Conservation (phyloP, 2,329 filamentous ascomycete species). For the Alternaria atra region DNA sequence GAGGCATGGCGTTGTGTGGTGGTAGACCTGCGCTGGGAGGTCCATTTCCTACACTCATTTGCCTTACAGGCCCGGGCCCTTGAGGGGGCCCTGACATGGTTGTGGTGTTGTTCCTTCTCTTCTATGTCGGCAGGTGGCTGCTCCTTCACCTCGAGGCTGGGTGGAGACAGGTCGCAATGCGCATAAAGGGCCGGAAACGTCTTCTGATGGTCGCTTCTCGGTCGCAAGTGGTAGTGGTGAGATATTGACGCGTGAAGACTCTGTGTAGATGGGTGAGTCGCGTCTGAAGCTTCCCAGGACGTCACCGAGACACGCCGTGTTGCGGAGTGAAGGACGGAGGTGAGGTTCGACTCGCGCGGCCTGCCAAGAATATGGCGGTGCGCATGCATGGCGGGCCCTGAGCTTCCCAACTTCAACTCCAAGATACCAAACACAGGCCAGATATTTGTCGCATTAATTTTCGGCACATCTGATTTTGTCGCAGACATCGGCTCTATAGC, state of each 20-base stretch:
- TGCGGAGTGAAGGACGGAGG: conserved; percentile 36
- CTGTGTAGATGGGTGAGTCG: conserved; percentile 4
- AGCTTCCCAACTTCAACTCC: conserved; percentile 9
- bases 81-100: conserved; percentile 50
- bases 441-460: conserved; percentile 1
- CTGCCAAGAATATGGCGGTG: conserved; percentile 27
- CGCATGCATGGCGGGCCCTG: conserved; percentile 5
- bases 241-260: conserved; percentile 7
- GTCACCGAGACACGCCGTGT: conserved; percentile 18
- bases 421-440: not conserved
- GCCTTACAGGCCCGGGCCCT: conserved; percentile 47
- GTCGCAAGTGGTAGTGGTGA: not conserved
- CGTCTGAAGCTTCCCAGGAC: conserved; percentile 8
- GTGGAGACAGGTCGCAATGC: conserved; percentile 28
- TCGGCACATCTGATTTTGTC: not conserved
- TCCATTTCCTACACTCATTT: conserved; percentile 54
- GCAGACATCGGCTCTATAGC: not conserved
- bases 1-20: conserved; percentile 56
- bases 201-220: not conserved
- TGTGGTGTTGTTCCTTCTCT: conserved; percentile 29
- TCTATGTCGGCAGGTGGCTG: conserved; percentile 19
- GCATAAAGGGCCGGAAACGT: conserved; percentile 16
- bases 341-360: conserved; percentile 32
- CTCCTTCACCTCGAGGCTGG: conserved; percentile 33
- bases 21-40: conserved; percentile 52